Evolutionary conservation across 768 basidiomycete genomes (phyloP), one percentile per base, ranked within the genome.

Genomic region (Leccinum ochraceum): DNA sequence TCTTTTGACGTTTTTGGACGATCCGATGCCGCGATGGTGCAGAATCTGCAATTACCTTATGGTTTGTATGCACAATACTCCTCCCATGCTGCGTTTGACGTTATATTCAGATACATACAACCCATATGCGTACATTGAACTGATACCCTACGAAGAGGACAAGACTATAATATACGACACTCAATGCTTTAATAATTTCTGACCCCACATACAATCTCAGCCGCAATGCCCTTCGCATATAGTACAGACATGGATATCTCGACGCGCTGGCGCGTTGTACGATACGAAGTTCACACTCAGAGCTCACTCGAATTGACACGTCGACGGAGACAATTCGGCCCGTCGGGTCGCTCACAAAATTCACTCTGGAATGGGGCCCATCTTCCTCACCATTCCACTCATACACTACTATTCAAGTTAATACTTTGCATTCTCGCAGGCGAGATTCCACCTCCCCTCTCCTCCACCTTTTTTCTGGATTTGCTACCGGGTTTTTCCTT

Each of bases 231-330:
- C n/a, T 28, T 16, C 10, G 60, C 54, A 52, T 36, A 66, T 53
- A 53, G 22, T 36, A 39, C 42, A 28, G 28, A 28, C 30, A 62
- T 28, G 52, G 53, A 36, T 57, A 13, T 37, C 36, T 60, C 3
- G 36, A 65, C 53, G 61, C 62, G 63, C 60, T 48, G 65, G 59
- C 60, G 63, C 61, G 32, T 22, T 72, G 70, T 72, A 72, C 57
- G 48, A 74, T 62, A 71, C 30, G 52, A 52, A 20, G 52, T 61
- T 42, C 51, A 52, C 49, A 53, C n/a, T 17, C 49, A 53, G 8
- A 42, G 56, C 42, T 8, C 7, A 54, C n/a, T 44, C 13, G n/a
- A n/a, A 54, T 53, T 24, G n/a, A 48, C 26, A 7, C 65, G 22
- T 24, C 34, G 28, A 54, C 32, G 17, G n/a, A n/a, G 34, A 58